Conservation (phyloP, 2,329 filamentous ascomycete genomes). For the Diaporthe nobilis region DNA sequence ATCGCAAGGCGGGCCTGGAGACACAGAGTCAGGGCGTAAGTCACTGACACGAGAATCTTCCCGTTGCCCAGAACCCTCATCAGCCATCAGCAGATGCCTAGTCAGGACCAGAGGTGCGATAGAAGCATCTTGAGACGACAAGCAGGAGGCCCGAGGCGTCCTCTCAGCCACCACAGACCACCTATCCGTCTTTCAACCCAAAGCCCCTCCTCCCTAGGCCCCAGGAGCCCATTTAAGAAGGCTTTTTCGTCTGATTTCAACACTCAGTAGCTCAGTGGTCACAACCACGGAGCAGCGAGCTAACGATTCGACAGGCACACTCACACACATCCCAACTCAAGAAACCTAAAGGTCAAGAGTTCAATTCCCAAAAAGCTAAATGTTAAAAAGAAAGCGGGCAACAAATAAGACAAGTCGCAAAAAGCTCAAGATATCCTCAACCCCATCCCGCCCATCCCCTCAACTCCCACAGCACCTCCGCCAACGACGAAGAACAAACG, state of each 20-base stretch:
- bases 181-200: no score
- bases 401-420: not conserved
- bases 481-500: not conserved
- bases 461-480: not conserved
- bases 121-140: not conserved
- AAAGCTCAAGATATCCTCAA: not conserved
- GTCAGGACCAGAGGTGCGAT: not conserved
- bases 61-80: not conserved
- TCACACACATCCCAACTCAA: not conserved
- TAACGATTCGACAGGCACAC: not conserved
- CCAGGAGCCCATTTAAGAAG: no score
- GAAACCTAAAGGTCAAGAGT: conserved; percentile 6
- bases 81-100: not conserved
- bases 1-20: not conserved
- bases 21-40: no score
- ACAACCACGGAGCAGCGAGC: not conserved
- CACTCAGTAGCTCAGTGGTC: conserved; percentile 16
- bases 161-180: not conserved
- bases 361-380: not conserved
- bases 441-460: not conserved
- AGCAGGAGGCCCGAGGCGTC: not conserved
- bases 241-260: not conserved
- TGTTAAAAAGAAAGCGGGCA: conserved; percentile 10
- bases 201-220: not conserved
- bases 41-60: not conserved